These are phyloP conservation scores for Aspergillus sp. DNA, from an alignment of 2,329 filamentous ascomycete species.

Conservation along the genomic window DNA sequence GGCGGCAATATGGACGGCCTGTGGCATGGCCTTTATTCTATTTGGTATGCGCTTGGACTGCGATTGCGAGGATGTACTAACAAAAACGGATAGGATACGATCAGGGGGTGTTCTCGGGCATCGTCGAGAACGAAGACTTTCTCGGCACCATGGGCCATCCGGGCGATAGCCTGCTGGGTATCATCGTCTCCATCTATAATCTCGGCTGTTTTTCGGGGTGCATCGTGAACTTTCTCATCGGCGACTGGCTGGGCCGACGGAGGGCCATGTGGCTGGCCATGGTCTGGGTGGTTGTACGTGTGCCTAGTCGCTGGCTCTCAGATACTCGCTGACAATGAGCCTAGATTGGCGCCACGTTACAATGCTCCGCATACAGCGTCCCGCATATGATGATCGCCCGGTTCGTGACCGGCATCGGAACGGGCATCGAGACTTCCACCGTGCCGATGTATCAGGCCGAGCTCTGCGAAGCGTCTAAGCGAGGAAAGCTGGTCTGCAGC, in stretches of 20 bases:
- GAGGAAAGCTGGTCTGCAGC: slow-evolving; percentile 43
- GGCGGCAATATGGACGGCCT: slow-evolving; percentile 19
- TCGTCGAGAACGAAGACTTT: slow-evolving; percentile 47
- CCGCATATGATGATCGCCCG: slow-evolving; percentile 43
- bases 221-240: slow-evolving; percentile 29
- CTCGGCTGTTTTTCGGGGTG: slow-evolving; percentile 41
- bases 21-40: slow-evolving; percentile 24
- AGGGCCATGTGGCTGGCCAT: slow-evolving; percentile 34
- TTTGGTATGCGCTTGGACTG: slow-evolving; percentile 15
- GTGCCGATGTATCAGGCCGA: slow-evolving; percentile 46
- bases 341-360: slow-evolving; percentile 32
- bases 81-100: slow-evolving; percentile 43
- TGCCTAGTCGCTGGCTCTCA: not conserved
- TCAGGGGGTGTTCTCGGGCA: slow-evolving; percentile 49
- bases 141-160: slow-evolving; percentile 40
- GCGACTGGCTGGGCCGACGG: slow-evolving; percentile 29
- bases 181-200: slow-evolving; percentile 45
- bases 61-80: not conserved
- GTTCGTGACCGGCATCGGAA: slow-evolving; percentile 50
- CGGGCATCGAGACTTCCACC: slow-evolving; percentile 43
- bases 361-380: slow-evolving; percentile 28
- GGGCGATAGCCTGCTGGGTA: slow-evolving; percentile 36
- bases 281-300: slow-evolving; percentile 29
- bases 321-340: not conserved
- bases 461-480: slow-evolving; percentile 40